Base-by-base conservation (phyloP, 805 yeast genomes). In the Metschnikowia arizonensis region DNA sequence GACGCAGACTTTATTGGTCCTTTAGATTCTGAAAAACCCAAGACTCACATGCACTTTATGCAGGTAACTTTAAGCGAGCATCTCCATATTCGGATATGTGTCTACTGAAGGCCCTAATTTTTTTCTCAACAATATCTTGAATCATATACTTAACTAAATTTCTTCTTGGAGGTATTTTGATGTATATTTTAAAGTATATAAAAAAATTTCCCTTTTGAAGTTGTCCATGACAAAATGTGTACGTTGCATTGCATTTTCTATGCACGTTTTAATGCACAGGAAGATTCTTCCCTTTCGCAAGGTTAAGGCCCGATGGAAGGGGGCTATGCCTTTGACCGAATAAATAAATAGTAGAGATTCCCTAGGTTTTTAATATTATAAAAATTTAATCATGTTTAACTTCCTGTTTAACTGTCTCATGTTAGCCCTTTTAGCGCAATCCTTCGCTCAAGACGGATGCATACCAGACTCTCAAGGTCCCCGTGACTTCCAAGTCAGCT, bases 401-500 rank as follows among this genome's bases (percentile, higher is more conserved):
- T 2, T 38, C n/a, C n/a, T n/a, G n/a, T n/a, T n/a, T n/a, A n/a
- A n/a, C n/a, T n/a, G n/a, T 14, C n/a, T 30, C 34, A 5, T 38
- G 5, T 6, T 21, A 21, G 28, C 33, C 26, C 28, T 38, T 21
- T 28, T 38, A 19, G 33, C 42, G 34, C 33, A 8, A 19, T 14
- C 18, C 11, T 12, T 30, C 11, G 34, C 42, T 5, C 29, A 17
- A 5, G 21, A 6, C 23, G 34, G 34, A 3, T 38, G 42, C 28
- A 30, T 10, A 9, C 42, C 42, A 12, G 34, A 28, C 34, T 4
- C 42, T 3, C 28, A 21, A 21, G 42, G 34, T 5, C 14, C 21
- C 23, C 18, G 32, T n/a, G 52, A 50, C 9, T 49, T 49, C 38
- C 34, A 29, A 15, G 52, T 44, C 11, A 33, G 18, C n/a, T 21